These are phyloP conservation scores for Eustoma russellianum DNA, from an alignment of 257 asterid genomes.

Conservation along the genomic window DNA sequence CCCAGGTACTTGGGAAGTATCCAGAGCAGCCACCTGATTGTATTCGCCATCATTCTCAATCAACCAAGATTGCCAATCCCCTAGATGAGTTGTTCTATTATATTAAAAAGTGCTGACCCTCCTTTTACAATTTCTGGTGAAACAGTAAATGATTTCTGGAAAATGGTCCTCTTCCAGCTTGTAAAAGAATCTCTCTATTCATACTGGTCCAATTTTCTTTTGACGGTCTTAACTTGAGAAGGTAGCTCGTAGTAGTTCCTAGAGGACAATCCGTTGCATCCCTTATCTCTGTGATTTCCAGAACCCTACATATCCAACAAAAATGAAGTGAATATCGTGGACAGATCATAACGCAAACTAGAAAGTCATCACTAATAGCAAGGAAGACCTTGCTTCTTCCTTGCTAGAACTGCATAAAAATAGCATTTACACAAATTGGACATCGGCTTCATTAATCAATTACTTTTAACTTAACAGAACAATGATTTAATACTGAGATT, in stretches of 20 bases:
- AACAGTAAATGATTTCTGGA: conserved; percentile 11
- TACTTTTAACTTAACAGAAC: too few relatives aligned
- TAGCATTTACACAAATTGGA: too few relatives aligned
- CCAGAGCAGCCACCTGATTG: conserved; percentile 5
- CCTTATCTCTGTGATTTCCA: conserved; percentile 10
- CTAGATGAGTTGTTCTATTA: conserved; percentile 11
- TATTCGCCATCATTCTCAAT: conserved; percentile 16
- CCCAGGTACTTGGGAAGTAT: conserved; percentile 9
- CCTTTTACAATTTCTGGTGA: conserved; percentile 14
- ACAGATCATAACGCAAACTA: neutral
- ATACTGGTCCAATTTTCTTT: conserved; percentile 7
- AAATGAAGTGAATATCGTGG: neutral
- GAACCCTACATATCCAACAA: conserved; percentile 21
- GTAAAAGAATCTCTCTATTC: conserved; percentile 3
- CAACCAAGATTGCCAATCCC: too few relatives aligned
- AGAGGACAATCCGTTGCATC: conserved; percentile 6
- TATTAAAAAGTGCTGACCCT: conserved; percentile 1
- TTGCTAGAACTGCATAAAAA: too few relatives aligned
- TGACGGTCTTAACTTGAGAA: conserved; percentile 8
- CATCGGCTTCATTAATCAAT: too few relatives aligned
- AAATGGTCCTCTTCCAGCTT: conserved; percentile 1
- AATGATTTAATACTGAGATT: too few relatives aligned
- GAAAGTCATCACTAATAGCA: too few relatives aligned
- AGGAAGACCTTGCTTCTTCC: too few relatives aligned
- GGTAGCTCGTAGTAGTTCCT: conserved; percentile 7